Percentiles rank a stretch among this genome's conserved stretches.
phyloP scores from a whole-genome alignment of 129 eudicot genomes.

The Rutidosis leptorrhynchoides region DNA sequence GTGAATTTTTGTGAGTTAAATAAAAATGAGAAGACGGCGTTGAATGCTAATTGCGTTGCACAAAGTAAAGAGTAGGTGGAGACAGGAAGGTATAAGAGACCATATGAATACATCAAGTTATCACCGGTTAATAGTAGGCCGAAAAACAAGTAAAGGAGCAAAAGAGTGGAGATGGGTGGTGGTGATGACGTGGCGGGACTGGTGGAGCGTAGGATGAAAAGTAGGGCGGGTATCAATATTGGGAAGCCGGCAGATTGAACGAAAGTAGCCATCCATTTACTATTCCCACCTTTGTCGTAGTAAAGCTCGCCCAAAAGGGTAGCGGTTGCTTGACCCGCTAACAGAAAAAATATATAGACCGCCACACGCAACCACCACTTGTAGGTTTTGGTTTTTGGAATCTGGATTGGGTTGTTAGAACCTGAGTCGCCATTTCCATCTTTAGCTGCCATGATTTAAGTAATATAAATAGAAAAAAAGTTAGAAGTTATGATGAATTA shows the following conservation, averaged over 20 bases:
- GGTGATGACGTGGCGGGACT: conserved; percentile 7
- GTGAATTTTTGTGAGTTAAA: conserved; percentile 63
- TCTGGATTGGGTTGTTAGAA: conserved; percentile 14
- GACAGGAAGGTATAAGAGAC: conserved; percentile 60
- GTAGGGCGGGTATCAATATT: conserved; percentile 42
- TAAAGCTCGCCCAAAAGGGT: conserved; percentile 55
- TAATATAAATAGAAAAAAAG: conserved; percentile 9
- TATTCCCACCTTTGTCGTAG: conserved; percentile 67
- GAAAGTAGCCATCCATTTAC: conserved; percentile 71
- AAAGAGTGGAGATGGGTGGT: conserved; percentile 28
- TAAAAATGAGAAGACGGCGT: conserved; percentile 48
- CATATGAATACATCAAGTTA: conserved; percentile 58
- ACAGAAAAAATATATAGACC: conserved; percentile 37
- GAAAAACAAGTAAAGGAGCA: conserved; percentile 46
- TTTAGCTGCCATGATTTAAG: no score
- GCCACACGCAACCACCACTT: conserved; percentile 53
- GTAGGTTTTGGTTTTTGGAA: conserved; percentile 30
- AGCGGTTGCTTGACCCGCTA: conserved; percentile 58
- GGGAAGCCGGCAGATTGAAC: conserved; percentile 68
- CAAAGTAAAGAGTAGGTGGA: conserved; percentile 60
- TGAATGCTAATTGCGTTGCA: conserved; percentile 65
- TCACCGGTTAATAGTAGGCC: conserved; percentile 54
- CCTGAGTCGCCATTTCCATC: conserved; percentile 9
- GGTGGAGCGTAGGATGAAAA: conserved; percentile 25
- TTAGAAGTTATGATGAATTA: background rate